Evolutionary conservation across 768 basidiomycete genomes (phyloP).

Genomic region (Boletus rubropictus): DNA sequence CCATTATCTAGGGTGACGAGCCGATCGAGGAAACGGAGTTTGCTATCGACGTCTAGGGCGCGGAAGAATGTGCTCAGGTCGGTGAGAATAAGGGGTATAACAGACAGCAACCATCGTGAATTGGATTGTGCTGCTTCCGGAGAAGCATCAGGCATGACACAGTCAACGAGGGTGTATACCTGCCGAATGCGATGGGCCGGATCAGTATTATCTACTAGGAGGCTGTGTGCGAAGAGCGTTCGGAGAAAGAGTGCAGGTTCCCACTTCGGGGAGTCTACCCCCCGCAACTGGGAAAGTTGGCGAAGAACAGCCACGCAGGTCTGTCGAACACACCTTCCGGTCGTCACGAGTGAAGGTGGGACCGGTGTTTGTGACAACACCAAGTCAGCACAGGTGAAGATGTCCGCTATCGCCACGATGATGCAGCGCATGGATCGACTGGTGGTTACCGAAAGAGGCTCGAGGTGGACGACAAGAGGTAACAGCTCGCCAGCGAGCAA

Average conservation of each 20-base stretch:
- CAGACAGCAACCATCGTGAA: conserved; percentile 44
- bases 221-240: conserved; percentile 48
- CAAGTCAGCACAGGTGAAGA: conserved; percentile 50
- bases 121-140: conserved; percentile 28
- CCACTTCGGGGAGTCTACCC: conserved; percentile 30
- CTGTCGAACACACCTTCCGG: conserved; percentile 39
- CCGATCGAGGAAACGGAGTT: conserved; percentile 47
- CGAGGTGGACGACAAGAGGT: conserved; percentile 43
- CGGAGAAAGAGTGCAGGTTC: conserved; percentile 51
- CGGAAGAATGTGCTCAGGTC: conserved; percentile 54
- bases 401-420: conserved; percentile 41
- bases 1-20: conserved; percentile 50
- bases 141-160: conserved; percentile 41
- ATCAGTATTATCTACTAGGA: conserved; percentile 39
- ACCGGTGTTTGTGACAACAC: conserved; percentile 39
- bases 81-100: conserved; percentile 52
- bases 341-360: conserved; percentile 9
- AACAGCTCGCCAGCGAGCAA: conserved; percentile 49
- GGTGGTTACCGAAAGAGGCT: conserved; percentile 44
- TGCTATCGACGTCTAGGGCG: conserved; percentile 51
- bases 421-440: conserved; percentile 45
- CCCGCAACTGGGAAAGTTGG: conserved; percentile 30
- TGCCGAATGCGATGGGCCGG: conserved; percentile 53
- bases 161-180: conserved; percentile 51
- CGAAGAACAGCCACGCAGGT: conserved; percentile 48